Evolutionary conservation across 2,329 filamentous ascomycete species (phyloP).

Genomic region (Arthrobotrys sinensis): DNA sequence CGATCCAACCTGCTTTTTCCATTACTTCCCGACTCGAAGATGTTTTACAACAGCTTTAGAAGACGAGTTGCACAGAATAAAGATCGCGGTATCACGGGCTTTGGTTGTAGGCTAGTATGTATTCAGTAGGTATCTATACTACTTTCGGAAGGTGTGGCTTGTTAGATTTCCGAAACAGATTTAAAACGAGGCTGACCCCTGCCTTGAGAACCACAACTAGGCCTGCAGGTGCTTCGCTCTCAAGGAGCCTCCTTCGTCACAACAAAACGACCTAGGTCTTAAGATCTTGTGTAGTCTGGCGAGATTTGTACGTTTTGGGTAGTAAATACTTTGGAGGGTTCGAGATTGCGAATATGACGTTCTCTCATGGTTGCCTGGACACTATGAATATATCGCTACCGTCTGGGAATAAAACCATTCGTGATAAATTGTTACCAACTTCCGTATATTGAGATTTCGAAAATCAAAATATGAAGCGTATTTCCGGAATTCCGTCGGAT

Average conservation of each 20-base stretch:
- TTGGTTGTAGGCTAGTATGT: not conserved
- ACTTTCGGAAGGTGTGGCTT: not conserved
- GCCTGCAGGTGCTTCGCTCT: not conserved
- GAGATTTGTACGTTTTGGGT: too few relatives aligned
- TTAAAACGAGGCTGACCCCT: constrained; percentile 11
- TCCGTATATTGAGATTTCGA: not conserved
- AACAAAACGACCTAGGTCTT: not conserved
- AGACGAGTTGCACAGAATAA: not conserved
- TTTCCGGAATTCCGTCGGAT: too few relatives aligned
- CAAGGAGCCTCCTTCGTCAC: constrained; percentile 10
- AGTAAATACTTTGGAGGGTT: not conserved
- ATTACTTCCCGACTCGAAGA: not conserved
- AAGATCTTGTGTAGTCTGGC: too few relatives aligned
- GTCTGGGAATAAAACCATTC: constrained; percentile 1
- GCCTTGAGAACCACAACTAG: not conserved
- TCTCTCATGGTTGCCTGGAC: not conserved
- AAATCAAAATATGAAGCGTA: not conserved
- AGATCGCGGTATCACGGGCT: not conserved
- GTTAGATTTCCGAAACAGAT: constrained; percentile 6
- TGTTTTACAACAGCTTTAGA: not conserved
- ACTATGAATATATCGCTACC: not conserved
- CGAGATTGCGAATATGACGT: not conserved
- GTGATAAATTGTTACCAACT: not conserved
- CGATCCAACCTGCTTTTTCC: not conserved
- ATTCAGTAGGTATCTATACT: not conserved